Evolutionary conservation across 2,329 filamentous ascomycete genomes (phyloP), one percentile per base, ranked within the genome.

Genomic region (Akanthomyces muscarius): DNA sequence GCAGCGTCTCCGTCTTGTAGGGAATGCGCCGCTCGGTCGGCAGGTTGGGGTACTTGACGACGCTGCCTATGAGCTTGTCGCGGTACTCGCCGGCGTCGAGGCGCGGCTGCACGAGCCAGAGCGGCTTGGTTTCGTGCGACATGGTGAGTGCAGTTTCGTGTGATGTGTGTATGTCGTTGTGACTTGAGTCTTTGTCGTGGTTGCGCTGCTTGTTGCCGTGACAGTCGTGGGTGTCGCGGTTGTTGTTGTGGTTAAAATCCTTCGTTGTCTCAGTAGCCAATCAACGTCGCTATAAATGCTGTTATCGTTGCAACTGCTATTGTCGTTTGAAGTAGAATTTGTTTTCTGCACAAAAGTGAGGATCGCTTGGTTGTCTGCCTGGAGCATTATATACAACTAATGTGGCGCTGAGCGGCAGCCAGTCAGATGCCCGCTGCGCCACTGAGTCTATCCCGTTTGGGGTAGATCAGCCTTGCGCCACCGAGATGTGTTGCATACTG

Each of bases 51-150:
- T 70, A 71, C 54, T 69, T 69, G 65, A 72, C 66, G 63, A 72
- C 70, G 66, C 70, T 71, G 58, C 70, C 70, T 44, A 72, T 70
- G 61, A 72, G 70, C 64, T 66, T 69, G 64, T 71, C 70, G 63
- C 70, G 68, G 45, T 72, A 71, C n/a, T 67, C 66, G 50, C 53
- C 58, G 2, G 70, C 70, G 61, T 71, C 70, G 42, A 71, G 69
- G 6, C 70, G 67, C 7, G 70, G 70, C 48, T 66, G 66, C 60
- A 72, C 62, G 50, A 72, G 70, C 70, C 70, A 72, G 25, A 71
- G 70, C 3, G 69, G 69, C 63, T 71, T 70, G 14, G 61, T 66
- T 23, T 69, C 64, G 64, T 52, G 63, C 41, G 57, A 60, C 57
- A 52, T 60, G 52, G 10, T 18, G 33, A 16, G 7, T 41, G 52